Evolutionary conservation across 306 rosid species (phyloP).

Genomic region (Gleditsia sinensis): DNA sequence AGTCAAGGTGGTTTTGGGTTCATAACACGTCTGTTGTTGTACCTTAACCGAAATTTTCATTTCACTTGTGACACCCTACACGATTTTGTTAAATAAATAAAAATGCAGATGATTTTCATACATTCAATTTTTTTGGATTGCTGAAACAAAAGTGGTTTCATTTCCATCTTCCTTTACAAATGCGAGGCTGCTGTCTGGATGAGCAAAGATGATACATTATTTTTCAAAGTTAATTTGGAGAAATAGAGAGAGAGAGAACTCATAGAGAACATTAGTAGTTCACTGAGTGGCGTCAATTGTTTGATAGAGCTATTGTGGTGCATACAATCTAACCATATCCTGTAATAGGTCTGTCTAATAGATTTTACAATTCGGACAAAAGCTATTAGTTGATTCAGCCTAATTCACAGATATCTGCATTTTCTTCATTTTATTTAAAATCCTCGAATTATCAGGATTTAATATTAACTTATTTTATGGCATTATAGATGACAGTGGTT

Average conservation of each 20-base stretch:
- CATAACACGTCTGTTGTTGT: slow-evolving; percentile 13
- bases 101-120: not conserved
- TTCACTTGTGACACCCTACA: not conserved
- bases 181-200: slow-evolving; percentile 24
- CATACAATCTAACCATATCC: not conserved
- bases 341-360: slow-evolving; percentile 23
- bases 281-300: slow-evolving; percentile 25
- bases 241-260: slow-evolving; percentile 17
- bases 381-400: slow-evolving; percentile 17
- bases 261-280: slow-evolving; percentile 12
- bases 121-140: slow-evolving; percentile 9
- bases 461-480: slow-evolving; percentile 14
- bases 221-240: slow-evolving; percentile 10
- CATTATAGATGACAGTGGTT: slow-evolving; percentile 86
- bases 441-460: slow-evolving; percentile 18
- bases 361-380: slow-evolving; percentile 20
- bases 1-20: slow-evolving; percentile 31
- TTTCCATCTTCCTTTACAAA: slow-evolving; percentile 19
- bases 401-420: slow-evolving; percentile 17
- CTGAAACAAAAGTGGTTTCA: slow-evolving; percentile 26
- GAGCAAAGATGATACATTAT: slow-evolving; percentile 22
- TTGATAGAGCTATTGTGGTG: slow-evolving; percentile 13
- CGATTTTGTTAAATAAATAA: not conserved
- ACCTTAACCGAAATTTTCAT: slow-evolving; percentile 10
- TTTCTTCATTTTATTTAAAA: slow-evolving; percentile 15